A percentile compares a stretch with the other conserved stretches of the same genome.
Conservation (phyloP, 148 eudicot genomes). For the Arctostaphylos glauca region DNA sequence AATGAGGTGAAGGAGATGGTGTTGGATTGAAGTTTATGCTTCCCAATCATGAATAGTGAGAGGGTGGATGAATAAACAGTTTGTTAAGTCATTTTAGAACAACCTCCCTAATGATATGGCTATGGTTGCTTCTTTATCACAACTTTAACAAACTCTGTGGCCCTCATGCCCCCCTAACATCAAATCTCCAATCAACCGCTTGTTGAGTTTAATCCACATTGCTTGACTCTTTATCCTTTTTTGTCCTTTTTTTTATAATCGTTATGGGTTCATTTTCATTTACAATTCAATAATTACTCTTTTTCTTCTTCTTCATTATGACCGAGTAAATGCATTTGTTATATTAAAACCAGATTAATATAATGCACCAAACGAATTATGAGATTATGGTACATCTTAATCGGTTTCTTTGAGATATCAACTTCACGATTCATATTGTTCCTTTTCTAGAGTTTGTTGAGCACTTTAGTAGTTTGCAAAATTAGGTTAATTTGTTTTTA, state of each 20-base stretch:
- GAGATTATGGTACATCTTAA: too few relatives aligned
- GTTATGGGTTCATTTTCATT: neutral
- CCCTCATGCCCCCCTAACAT: conserved; percentile 11
- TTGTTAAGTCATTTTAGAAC: conserved; percentile 17
- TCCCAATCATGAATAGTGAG: neutral
- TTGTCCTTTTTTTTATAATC: neutral
- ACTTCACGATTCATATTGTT: too few relatives aligned
- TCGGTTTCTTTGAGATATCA: too few relatives aligned
- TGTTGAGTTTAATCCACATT: neutral
- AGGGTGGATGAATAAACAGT: neutral
- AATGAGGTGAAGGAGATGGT: conserved; percentile 17
- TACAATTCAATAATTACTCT: neutral
- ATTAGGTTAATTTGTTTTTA: too few relatives aligned
- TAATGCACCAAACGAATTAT: too few relatives aligned
- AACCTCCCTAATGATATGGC: conserved; percentile 12
- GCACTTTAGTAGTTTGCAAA: too few relatives aligned
- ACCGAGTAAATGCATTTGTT: neutral
- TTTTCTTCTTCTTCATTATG: neutral
- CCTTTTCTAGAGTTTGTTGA: too few relatives aligned
- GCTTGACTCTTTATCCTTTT: neutral
- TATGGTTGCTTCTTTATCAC: conserved; percentile 28
- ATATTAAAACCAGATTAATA: neutral
- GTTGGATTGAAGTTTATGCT: conserved; percentile 30
- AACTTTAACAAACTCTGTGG: conserved; percentile 28
- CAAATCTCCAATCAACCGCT: conserved; percentile 1